Percentiles rank a stretch among this genome's conserved stretches.
These are phyloP conservation scores for Verticillium dahliae DNA, from an alignment of 2,329 filamentous ascomycete species.

Conservation along the genomic window DNA sequence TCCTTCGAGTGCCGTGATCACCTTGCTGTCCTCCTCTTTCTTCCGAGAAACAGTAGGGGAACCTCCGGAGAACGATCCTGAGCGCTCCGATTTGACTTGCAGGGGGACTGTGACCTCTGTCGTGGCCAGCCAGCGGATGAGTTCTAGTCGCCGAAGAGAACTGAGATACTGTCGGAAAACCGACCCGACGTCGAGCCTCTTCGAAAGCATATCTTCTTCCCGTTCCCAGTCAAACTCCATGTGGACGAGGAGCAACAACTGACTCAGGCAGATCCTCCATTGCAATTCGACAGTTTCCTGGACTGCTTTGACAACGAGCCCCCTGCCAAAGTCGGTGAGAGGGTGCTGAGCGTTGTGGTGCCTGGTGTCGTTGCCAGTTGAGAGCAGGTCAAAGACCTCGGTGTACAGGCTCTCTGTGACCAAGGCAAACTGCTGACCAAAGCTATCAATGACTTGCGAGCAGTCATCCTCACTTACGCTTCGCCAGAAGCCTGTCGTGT, in stretches of 20 bases:
- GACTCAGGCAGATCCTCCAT: slow-evolving; percentile 69
- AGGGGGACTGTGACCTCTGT: slow-evolving; percentile 49
- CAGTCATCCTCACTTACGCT: slow-evolving; percentile 80
- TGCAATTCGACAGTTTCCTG: slow-evolving; percentile 72
- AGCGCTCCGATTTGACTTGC: slow-evolving; percentile 30
- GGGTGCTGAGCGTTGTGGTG: slow-evolving; percentile 40
- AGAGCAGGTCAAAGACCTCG: slow-evolving; percentile 41
- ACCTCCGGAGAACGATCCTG: slow-evolving; percentile 24
- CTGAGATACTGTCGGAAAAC: slow-evolving; percentile 65
- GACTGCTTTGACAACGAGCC: slow-evolving; percentile 66
- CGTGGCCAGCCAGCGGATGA: slow-evolving; percentile 63
- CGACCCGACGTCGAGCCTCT: slow-evolving; percentile 56
- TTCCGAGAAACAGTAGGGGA: slow-evolving; percentile 29
- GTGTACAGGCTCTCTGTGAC: slow-evolving; percentile 50
- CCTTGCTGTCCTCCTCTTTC: slow-evolving; percentile 35
- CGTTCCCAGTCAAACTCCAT: slow-evolving; percentile 78
- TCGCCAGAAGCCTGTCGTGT: slow-evolving; percentile 69
- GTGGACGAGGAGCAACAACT: slow-evolving; percentile 77
- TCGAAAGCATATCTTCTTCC: slow-evolving; percentile 58
- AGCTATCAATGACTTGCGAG: slow-evolving; percentile 57
- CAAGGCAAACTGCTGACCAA: slow-evolving; percentile 60
- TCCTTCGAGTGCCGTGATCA: slow-evolving; percentile 53
- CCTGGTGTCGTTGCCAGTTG: slow-evolving; percentile 32
- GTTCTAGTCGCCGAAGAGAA: slow-evolving; percentile 66
- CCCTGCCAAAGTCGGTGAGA: slow-evolving; percentile 70